Conservation (phyloP, 75 land plant genomes). For the Picea glauca region DNA sequence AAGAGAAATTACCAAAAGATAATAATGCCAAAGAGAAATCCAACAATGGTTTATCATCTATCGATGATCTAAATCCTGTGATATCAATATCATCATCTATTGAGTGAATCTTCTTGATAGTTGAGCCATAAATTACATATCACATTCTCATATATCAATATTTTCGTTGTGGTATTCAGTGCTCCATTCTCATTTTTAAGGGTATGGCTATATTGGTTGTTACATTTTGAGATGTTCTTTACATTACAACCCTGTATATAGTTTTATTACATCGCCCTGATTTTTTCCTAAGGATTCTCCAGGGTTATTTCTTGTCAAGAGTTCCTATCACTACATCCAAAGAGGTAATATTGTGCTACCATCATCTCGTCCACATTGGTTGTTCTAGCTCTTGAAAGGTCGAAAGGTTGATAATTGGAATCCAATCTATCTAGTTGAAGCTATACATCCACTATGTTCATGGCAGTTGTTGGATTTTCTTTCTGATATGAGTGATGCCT, state of each 20-base stretch:
- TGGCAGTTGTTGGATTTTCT: slow-evolving; percentile 10
- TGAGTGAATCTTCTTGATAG: not conserved
- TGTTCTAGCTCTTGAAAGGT: not conserved
- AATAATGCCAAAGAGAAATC: not conserved
- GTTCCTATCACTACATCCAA: not conserved
- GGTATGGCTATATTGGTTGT: not conserved
- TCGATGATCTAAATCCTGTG: not conserved
- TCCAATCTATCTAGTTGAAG: not conserved
- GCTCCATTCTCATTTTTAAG: slow-evolving; percentile 2
- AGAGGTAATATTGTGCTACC: slow-evolving; percentile 5
- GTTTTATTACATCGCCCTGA: slow-evolving; percentile 3
- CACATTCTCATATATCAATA: not conserved
- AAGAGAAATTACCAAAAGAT: slow-evolving; percentile 31
- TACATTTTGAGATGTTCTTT: not conserved
- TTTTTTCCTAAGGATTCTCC: slow-evolving; percentile 8
- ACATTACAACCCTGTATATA: slow-evolving; percentile 1
- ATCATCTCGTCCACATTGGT: not conserved
- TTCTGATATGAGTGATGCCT: slow-evolving; percentile 1
- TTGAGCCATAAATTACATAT: not conserved
- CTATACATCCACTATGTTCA: slow-evolving; percentile 6
- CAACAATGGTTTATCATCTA: not conserved
- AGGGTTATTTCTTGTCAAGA: slow-evolving; percentile 8
- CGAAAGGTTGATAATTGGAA: slow-evolving; percentile 5
- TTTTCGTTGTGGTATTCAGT: not conserved
- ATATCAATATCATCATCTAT: not conserved